Percentiles rank a stretch among this genome's conserved stretches.
Evolutionary conservation across 2,329 filamentous ascomycete genomes (phyloP).

Genomic region (Scleromitrula shiraiana): DNA sequence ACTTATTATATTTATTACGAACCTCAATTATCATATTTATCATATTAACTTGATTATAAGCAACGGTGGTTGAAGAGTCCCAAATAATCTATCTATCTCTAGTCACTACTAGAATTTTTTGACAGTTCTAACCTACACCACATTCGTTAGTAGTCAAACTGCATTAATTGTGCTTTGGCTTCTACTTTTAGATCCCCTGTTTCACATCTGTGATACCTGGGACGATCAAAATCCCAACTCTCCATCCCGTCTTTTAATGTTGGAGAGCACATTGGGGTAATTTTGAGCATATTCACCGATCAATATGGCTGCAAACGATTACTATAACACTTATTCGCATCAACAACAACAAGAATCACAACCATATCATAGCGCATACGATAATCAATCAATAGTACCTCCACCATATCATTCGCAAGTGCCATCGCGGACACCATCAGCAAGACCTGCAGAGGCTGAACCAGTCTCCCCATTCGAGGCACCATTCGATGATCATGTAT

Average conservation of each 20-base stretch:
- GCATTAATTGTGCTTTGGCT: not conserved
- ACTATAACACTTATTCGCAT: conserved; percentile 22
- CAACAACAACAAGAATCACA: conserved; percentile 11
- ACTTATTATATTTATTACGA: no score
- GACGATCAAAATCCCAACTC: conserved; percentile 1
- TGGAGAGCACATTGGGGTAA: not conserved
- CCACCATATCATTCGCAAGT: conserved; percentile 23
- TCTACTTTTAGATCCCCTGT: conserved; percentile 4
- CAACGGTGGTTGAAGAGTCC: no score
- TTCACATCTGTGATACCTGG: conserved; percentile 5
- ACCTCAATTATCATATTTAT: no score
- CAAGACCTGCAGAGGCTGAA: conserved; percentile 10
- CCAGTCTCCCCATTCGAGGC: conserved; percentile 52
- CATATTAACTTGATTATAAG: no score
- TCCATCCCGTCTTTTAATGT: not conserved
- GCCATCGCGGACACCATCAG: conserved; percentile 15
- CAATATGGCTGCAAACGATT: conserved; percentile 26
- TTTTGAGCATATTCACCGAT: not conserved
- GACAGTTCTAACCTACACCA: not conserved
- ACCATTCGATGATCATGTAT: conserved; percentile 60
- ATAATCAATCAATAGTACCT: conserved; percentile 11
- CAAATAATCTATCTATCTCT: no score
- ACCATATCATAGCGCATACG: conserved; percentile 17
- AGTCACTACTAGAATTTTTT: not conserved
- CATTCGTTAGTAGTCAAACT: not conserved